Percentiles rank a stretch among this genome's conserved stretches.
phyloP scores from a whole-genome alignment of 305 asterid genomes.

The Caryopteris hybrid region DNA sequence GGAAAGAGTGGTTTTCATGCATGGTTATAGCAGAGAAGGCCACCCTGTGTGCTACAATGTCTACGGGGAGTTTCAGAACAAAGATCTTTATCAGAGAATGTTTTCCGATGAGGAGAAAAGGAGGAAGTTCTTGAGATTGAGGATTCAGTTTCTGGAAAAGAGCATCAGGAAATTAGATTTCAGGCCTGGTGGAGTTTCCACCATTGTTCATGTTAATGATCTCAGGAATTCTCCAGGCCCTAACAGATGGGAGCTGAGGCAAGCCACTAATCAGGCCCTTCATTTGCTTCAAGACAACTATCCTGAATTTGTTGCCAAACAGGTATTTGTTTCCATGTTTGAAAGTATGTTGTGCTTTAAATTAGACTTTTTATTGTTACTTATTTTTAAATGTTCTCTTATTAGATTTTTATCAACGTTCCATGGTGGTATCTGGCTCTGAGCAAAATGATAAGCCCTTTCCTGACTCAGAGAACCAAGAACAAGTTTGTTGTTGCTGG shows the following conservation, averaged over 20 bases:
- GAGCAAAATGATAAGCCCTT: constrained; percentile 30
- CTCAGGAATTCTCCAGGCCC: constrained; percentile 36
- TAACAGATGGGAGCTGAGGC: constrained; percentile 25
- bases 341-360: too few relatives aligned
- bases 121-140: constrained; percentile 28
- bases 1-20: constrained; percentile 30
- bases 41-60: constrained; percentile 38
- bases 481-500: constrained; percentile 34
- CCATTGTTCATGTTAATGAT: constrained; percentile 32
- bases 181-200: constrained; percentile 19
- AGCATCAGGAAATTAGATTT: constrained; percentile 34
- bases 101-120: constrained; percentile 34
- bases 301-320: constrained; percentile 43
- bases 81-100: constrained; percentile 16
- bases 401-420: constrained; percentile 32
- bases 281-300: constrained; percentile 37
- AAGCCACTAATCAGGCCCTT: constrained; percentile 32
- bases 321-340: constrained; percentile 19
- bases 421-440: constrained; percentile 41
- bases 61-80: constrained; percentile 30
- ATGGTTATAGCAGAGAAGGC: constrained; percentile 27
- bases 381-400: not conserved
- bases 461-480: constrained; percentile 30
- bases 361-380: too few relatives aligned
- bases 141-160: constrained; percentile 33